Evolutionary conservation across 176 grass and related monocot species (phyloP).

Genomic region (Carex pumila): DNA sequence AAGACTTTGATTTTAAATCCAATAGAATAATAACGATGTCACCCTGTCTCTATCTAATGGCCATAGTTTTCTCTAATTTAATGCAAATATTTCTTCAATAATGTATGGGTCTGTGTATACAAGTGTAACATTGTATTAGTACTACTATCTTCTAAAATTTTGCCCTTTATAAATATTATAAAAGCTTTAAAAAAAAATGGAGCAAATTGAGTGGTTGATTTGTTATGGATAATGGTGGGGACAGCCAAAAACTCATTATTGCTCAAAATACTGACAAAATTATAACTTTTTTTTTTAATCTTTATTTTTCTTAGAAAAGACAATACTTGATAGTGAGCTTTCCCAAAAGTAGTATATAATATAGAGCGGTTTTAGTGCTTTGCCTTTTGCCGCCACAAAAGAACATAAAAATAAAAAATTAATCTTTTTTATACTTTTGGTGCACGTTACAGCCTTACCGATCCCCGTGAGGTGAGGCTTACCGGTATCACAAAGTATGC

Average conservation of each 20-base stretch:
- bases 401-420: slow-evolving; percentile 1
- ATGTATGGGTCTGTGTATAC: no score
- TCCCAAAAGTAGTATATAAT: not conserved
- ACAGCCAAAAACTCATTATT: not conserved
- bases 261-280: slow-evolving; percentile 8
- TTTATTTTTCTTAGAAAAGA: slow-evolving; percentile 8
- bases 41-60: no score
- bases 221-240: not conserved
- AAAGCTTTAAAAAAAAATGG: not conserved
- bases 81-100: no score
- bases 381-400: not conserved
- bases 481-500: no score
- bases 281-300: not conserved
- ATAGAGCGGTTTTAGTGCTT: not conserved
- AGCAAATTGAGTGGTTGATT: not conserved
- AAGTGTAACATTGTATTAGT: no score
- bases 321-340: not conserved
- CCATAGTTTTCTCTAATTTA: no score
- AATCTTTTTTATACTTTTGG: not conserved
- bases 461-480: not conserved
- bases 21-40: no score
- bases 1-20: no score
- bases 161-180: no score
- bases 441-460: not conserved
- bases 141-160: no score